Evolutionary conservation across 225 moss, liverwort and hornwort genomes (phyloP).

Genomic region (Straminergon stramineum): DNA sequence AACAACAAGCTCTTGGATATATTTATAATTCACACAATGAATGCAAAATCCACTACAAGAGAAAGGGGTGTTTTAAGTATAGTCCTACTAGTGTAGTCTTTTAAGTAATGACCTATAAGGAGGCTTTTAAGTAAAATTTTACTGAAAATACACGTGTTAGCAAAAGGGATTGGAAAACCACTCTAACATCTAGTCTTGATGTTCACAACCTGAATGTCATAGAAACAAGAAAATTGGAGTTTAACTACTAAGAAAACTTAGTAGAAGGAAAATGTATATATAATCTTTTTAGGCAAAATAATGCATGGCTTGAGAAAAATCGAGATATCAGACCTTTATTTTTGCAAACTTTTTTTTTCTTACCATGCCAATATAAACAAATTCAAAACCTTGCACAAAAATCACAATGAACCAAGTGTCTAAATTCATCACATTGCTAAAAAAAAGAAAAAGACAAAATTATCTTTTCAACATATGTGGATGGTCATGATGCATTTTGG

Average conservation of each 20-base stretch:
- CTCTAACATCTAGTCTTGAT: background rate
- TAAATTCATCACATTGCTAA: background rate
- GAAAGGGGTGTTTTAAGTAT: too few relatives aligned
- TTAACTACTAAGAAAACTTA: fast-evolving
- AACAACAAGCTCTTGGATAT: background rate
- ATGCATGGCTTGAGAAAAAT: background rate
- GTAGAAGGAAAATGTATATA: background rate
- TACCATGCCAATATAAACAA: background rate
- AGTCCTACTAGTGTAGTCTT: too few relatives aligned
- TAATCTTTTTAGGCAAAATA: background rate
- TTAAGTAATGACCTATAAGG: too few relatives aligned
- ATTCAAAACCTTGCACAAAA: too few relatives aligned
- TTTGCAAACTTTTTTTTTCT: background rate
- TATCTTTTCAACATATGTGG: background rate
- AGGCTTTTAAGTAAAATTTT: too few relatives aligned
- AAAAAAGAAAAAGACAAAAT: background rate
- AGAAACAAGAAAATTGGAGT: fast-evolving
- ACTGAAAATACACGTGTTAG: too few relatives aligned
- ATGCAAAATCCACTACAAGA: fast-evolving
- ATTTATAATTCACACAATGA: background rate
- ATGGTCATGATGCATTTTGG: background rate
- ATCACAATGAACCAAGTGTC: background rate
- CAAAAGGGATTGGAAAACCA: background rate
- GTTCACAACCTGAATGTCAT: background rate
- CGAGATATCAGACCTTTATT: background rate